These are phyloP conservation scores for Citrullus mucosospermus DNA, from an alignment of 306 rosid species.

Conservation along the genomic window DNA sequence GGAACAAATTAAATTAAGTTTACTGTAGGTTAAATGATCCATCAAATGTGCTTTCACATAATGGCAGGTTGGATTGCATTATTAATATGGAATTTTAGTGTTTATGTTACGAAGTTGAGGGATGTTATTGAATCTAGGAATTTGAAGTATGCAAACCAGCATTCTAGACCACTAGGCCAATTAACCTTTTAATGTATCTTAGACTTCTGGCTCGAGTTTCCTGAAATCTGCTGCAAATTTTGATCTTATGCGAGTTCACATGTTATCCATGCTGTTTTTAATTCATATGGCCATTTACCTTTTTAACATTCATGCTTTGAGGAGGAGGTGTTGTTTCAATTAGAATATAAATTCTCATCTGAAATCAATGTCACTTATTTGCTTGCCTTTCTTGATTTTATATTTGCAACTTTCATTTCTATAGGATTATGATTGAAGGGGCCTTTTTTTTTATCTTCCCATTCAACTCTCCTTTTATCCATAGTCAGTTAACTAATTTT, in stretches of 20 bases:
- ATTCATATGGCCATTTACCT: not conserved
- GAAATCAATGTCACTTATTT: not conserved
- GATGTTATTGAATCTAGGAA: not conserved
- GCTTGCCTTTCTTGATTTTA: not conserved
- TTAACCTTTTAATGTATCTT: not conserved
- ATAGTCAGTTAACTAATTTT: not conserved
- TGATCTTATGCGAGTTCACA: not conserved
- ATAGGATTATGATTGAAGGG: not conserved
- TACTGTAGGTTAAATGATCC: not conserved
- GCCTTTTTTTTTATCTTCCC: not conserved
- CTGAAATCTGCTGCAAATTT: not conserved
- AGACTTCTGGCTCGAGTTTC: not conserved
- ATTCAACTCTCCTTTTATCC: not conserved
- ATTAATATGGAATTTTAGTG: not conserved
- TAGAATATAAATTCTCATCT: not conserved
- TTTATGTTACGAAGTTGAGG: not conserved
- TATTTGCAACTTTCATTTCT: not conserved
- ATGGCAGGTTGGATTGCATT: not conserved
- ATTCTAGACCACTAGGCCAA: not conserved
- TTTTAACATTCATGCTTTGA: not conserved
- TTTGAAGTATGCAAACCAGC: not conserved
- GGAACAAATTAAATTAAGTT: not conserved
- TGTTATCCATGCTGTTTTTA: not conserved
- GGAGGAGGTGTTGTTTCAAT: not conserved
- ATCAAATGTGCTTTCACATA: slow-evolving; percentile 1